phyloP scores from a whole-genome alignment of 352 stramenopile species.

The Globisporangium echinulatum region DNA sequence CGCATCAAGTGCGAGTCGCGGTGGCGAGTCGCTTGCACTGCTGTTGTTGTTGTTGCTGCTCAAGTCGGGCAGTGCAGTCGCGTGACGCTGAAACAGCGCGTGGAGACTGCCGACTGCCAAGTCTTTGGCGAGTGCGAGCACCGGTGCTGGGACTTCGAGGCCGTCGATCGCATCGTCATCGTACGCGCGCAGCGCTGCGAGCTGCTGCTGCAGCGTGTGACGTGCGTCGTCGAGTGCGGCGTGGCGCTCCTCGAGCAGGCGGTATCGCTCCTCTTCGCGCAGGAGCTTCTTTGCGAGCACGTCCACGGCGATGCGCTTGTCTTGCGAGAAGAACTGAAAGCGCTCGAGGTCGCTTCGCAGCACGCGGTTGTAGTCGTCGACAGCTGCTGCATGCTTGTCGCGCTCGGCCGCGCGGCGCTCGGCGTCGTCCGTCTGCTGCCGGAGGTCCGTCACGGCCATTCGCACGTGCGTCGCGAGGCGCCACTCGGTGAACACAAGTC shows the following conservation, averaged over 20 bases:
- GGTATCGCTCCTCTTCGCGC: conserved; percentile 56
- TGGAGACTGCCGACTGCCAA: conserved; percentile 36
- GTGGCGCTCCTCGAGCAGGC: conserved; percentile 54
- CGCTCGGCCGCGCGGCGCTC: conserved; percentile 49
- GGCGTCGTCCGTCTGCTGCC: conserved; percentile 43
- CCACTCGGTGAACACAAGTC: conserved; percentile 40
- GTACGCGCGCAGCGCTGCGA: conserved; percentile 51
- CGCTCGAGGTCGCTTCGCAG: conserved; percentile 64
- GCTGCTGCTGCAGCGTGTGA: conserved; percentile 33
- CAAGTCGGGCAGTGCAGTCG: conserved; percentile 7
- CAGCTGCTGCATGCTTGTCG: conserved; percentile 53
- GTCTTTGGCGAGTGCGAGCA: conserved; percentile 50
- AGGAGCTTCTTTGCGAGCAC: conserved; percentile 73
- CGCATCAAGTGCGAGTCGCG: conserved; percentile 29
- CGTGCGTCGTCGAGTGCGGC: conserved; percentile 43
- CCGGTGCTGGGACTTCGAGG: conserved; percentile 31
- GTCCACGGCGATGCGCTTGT: conserved; percentile 69
- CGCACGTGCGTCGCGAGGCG: conserved; percentile 27
- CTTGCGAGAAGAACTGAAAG: conserved; percentile 74
- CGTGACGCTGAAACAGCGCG: conserved; percentile 46
- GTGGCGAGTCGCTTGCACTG: conserved; percentile 5
- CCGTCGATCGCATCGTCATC: conserved; percentile 12
- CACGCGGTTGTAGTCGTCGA: conserved; percentile 71
- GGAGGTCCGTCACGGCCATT: conserved; percentile 32
- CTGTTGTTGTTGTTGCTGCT: neutral